Evolutionary conservation across 129 eudicot genomes (phyloP), one percentile per base, ranked within the genome.

Genomic region (Tanacetum coccineum): DNA sequence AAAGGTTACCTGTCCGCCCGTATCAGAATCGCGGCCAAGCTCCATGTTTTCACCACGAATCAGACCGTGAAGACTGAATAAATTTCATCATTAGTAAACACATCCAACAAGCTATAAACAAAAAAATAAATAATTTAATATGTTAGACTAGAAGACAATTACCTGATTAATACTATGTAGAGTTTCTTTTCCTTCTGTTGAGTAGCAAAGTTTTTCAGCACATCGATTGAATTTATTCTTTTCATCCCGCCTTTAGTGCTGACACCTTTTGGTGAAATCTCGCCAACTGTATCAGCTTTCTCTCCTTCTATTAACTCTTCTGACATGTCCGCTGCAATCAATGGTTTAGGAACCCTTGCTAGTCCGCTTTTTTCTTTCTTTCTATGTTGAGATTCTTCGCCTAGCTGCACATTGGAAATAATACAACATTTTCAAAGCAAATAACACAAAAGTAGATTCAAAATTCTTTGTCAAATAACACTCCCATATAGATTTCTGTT

Each of bases 21-120:
- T 90, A 66, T 90, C 97, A 70, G 95, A 90, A 74, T 90, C 97
- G 13, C 91, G 85, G 15, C 97, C 97, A 49, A 90, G 88, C 87
- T 90, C 97, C 97, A 90, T 84, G 50, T 87, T 83, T 72, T 90
- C 91, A 50, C 97, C 97, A 44, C 97, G 81, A 60, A 90, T 90
- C 57, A 90, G 83, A 53, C 97, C 97, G 22, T 90, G 97, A 60
- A 90, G 86, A 72, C 97, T 90, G 89, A 48, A 78, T 11, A 60
- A 66, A 25, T 9, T 32, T 25, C 14, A 2, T 46, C 32, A 15
- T 65, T 55, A 64, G 45, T n/a, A 50, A 64, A 13, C 8, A 39
- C 21, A 56, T 39, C 47, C 42, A 13, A 44, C 66, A 75, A 69
- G 13, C 14, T 57, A 62, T 4, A 55, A 75, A 55, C 46, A 9